Base-by-base conservation (phyloP, 331 rosid genomes). In the Phaseolus coccineus region DNA sequence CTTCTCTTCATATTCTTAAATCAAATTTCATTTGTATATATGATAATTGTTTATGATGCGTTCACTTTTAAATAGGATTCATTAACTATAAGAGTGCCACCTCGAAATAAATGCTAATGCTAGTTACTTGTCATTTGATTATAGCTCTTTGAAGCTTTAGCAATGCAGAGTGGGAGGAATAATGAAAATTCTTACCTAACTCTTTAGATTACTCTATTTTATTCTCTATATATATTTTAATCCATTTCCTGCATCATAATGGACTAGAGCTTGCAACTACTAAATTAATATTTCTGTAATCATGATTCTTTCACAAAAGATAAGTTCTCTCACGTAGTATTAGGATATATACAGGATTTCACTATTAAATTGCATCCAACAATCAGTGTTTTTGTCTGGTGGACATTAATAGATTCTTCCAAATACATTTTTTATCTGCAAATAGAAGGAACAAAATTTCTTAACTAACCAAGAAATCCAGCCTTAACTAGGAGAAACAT, bases 151-250 rank as follows among this genome's bases (percentile, higher is more conserved):
- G 73, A 71, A 65, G 48, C 39, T 77, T 66, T 62, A 19, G 48
- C 53, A 71, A 42, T 44, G 78, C 30, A 67, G 52, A 78, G 73
- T 71, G 65, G 74, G 65, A 66, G 12, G 67, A 72, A 66, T 48
- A 47, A 66, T 67, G 35, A 46, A 83, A 73, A 58, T 58, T 78
- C 77, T 24, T 83, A 73, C 77, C 80, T 73, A 73, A 73, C 83
- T 67, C 80, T 68, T 73, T 48, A 62, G 68, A 67, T 65, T 74
- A 67, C 58, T 78, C 73, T 72, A 78, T 47, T 51, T 48, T 83
- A 39, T 66, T 57, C 51, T 35, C 0, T n/a, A 0, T 22, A 3
- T 66, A 42, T 42, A 19, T 28, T 31, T 78, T 77, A 52, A 42
- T 52, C 64, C 70, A 28, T 82, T 52, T 77, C 74, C 69, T 19